A percentile compares a stretch with the other conserved stretches of the same genome.
phyloP scores from a whole-genome alignment of 352 stramenopile genomes.

The Globisporangium spinosum region DNA sequence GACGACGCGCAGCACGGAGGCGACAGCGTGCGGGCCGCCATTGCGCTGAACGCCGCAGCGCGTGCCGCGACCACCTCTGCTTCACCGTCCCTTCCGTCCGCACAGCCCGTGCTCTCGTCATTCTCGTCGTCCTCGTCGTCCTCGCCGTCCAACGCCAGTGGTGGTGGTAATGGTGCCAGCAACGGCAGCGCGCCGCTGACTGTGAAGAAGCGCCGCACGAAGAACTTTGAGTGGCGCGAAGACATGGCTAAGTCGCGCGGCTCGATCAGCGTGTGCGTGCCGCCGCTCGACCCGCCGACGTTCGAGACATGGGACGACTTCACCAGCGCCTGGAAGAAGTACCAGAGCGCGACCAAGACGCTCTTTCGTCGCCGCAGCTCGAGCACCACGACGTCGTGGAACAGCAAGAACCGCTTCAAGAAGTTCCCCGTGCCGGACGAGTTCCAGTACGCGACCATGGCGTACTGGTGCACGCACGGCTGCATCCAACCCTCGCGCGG shows the following conservation, averaged over 20 bases:
- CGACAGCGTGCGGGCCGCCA: neutral
- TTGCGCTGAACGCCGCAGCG: neutral
- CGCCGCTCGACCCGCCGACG: conserved; percentile 45
- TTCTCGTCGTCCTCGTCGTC: neutral
- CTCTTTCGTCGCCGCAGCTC: conserved; percentile 73
- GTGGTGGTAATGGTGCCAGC: neutral
- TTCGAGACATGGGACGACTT: conserved; percentile 71
- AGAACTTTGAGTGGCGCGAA: conserved; percentile 79
- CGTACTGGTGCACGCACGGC: conserved; percentile 82
- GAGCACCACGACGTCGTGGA: conserved; percentile 68
- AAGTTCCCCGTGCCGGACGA: conserved; percentile 60
- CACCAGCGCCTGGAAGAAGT: conserved; percentile 54
- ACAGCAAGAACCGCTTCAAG: conserved; percentile 72
- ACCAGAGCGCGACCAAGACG: conserved; percentile 71
- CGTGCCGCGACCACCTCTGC: neutral
- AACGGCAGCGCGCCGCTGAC: conserved; percentile 16
- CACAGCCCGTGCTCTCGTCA: neutral
- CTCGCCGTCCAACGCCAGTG: neutral
- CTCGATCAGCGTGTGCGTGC: conserved; percentile 36
- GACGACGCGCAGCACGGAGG: neutral
- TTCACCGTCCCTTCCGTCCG: neutral
- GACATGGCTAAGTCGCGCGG: conserved; percentile 57
- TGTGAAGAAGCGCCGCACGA: conserved; percentile 79
- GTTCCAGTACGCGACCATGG: conserved; percentile 82
- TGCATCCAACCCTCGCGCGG: conserved; percentile 73